phyloP scores from a whole-genome alignment of 306 rosid genomes.

The Castanea mollissima region DNA sequence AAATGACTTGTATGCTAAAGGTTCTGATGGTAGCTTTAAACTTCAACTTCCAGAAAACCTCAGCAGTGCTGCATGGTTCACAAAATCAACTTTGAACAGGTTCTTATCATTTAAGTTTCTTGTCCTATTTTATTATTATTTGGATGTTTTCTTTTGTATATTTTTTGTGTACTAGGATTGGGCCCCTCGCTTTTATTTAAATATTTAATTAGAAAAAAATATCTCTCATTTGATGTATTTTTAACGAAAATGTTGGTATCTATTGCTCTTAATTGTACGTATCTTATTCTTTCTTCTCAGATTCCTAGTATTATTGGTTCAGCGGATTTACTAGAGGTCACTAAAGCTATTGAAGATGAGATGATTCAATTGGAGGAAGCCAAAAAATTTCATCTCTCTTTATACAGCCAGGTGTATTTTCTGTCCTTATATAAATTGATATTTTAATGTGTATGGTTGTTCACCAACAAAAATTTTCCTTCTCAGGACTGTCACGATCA shows the following conservation, averaged over 20 bases:
- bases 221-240: not conserved
- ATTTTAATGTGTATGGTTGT: conserved; percentile 18
- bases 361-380: conserved; percentile 88
- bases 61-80: conserved; percentile 70
- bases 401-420: conserved; percentile 73
- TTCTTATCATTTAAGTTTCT: conserved; percentile 33
- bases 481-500: conserved; percentile 40
- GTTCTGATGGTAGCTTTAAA: conserved; percentile 54
- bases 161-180: not conserved
- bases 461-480: conserved; percentile 24
- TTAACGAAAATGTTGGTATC: not conserved
- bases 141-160: conserved; percentile 2
- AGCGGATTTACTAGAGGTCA: conserved; percentile 41
- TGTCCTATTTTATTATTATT: conserved; percentile 13
- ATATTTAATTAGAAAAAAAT: not conserved
- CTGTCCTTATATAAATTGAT: conserved; percentile 22
- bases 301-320: conserved; percentile 67
- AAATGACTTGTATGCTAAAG: conserved; percentile 50
- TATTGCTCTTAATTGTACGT: conserved; percentile 4
- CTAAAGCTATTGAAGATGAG: conserved; percentile 58
- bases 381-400: conserved; percentile 73
- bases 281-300: conserved; percentile 42
- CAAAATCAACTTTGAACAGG: conserved; percentile 79
- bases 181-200: not conserved
- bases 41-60: conserved; percentile 54